Percentiles rank a stretch among this genome's conserved stretches.
Conservation (phyloP, 2,329 filamentous ascomycete species). For the Xylariaceae sp. region DNA sequence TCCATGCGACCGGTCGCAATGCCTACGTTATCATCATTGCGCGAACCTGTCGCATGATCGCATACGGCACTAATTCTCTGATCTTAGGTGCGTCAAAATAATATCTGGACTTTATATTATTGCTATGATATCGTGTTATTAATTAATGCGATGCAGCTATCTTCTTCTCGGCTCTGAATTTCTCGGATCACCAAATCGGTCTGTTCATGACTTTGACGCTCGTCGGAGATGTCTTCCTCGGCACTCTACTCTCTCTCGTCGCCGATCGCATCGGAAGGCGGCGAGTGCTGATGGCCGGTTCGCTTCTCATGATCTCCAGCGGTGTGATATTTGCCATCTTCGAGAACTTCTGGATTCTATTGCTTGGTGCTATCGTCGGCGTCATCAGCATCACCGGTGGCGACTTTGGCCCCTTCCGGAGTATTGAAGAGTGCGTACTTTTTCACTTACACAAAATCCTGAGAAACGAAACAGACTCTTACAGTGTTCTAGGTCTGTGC, state of each 20-base stretch:
- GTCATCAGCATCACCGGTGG: conserved; percentile 58
- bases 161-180: conserved; percentile 51
- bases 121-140: neutral
- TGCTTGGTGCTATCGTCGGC: conserved; percentile 54
- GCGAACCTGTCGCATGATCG: conserved; percentile 53
- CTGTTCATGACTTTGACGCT: conserved; percentile 62
- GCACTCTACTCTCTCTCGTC: conserved; percentile 51
- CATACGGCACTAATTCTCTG: conserved; percentile 57
- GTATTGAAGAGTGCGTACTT: conserved; percentile 51
- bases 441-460: neutral
- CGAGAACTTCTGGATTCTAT: conserved; percentile 55
- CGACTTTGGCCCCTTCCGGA: conserved; percentile 63
- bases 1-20: conserved; percentile 44
- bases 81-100: conserved; percentile 41
- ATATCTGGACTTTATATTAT: neutral
- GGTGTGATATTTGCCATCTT: conserved; percentile 49
- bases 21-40: conserved; percentile 50
- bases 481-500: conserved; percentile 38
- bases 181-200: conserved; percentile 55
- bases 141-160: conserved; percentile 35
- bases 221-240: conserved; percentile 55
- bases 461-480: neutral
- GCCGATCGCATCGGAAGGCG: conserved; percentile 55
- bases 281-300: conserved; percentile 48
- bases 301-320: conserved; percentile 51